phyloP scores from a whole-genome alignment of 2,329 filamentous ascomycete genomes.

The Alternaria panax region DNA sequence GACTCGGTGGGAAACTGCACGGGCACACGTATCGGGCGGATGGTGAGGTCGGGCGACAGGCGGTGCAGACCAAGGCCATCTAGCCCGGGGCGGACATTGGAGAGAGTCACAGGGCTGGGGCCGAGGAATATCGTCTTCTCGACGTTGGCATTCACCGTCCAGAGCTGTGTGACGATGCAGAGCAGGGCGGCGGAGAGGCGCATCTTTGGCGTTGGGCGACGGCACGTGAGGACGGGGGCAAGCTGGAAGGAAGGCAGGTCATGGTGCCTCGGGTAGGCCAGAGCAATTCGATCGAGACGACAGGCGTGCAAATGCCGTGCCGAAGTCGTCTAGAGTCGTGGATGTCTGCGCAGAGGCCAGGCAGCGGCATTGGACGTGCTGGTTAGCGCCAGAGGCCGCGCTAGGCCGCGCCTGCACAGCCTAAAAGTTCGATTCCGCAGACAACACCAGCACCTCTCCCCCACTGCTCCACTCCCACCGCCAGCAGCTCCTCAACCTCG shows the following conservation, averaged over 20 bases:
- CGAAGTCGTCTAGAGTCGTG: not conserved
- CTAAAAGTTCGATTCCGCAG: conserved; percentile 25
- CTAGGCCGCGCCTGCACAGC: conserved; percentile 9
- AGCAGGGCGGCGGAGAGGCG: conserved; percentile 40
- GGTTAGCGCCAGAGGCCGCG: conserved; percentile 19
- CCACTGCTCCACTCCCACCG: conserved; percentile 24
- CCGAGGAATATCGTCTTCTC: conserved; percentile 91
- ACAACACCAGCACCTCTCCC: conserved; percentile 32
- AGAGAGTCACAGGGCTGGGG: conserved; percentile 65
- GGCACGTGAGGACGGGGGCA: conserved; percentile 4
- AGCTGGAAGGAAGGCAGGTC: not conserved
- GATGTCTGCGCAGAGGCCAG: conserved; percentile 5
- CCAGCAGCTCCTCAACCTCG: conserved; percentile 30
- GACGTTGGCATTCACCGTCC: conserved; percentile 70
- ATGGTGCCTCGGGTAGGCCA: conserved; percentile 25
- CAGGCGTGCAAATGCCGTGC: not conserved
- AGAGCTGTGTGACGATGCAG: conserved; percentile 43
- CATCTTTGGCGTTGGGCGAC: conserved; percentile 44
- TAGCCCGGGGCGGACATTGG: conserved; percentile 63
- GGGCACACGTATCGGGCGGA: conserved; percentile 69
- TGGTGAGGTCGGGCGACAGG: conserved; percentile 63
- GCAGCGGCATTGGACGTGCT: conserved; percentile 14
- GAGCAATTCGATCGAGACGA: conserved; percentile 11
- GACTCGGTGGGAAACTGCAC: conserved; percentile 70
- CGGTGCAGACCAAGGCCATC: conserved; percentile 68